Percentiles rank a stretch among this genome's conserved stretches.
Conservation (phyloP, 2,329 filamentous ascomycete genomes). For the Huntiella abstrusa region DNA sequence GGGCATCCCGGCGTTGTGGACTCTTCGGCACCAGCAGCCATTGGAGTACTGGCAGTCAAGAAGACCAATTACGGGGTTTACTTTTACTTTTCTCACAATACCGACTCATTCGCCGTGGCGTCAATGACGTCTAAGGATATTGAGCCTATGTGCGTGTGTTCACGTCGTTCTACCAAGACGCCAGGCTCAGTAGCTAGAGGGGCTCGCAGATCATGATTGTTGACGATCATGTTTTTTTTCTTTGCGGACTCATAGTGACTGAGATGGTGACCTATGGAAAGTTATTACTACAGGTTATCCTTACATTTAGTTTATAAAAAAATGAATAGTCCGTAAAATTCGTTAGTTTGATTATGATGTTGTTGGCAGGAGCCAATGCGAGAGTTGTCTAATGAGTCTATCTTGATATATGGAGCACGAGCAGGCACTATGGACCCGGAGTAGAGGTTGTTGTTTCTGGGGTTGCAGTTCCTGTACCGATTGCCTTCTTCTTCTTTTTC, state of each 20-base stretch:
- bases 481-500: slow-evolving; percentile 55
- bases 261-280: no score
- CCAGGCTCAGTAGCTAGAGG: slow-evolving; percentile 31
- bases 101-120: slow-evolving; percentile 69
- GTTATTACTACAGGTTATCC: not conserved
- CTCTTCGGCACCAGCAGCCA: slow-evolving; percentile 68
- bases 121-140: slow-evolving; percentile 70
- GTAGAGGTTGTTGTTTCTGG: slow-evolving; percentile 31
- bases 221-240: no score
- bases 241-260: no score
- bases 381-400: not conserved
- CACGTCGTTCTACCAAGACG: slow-evolving; percentile 36
- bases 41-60: slow-evolving; percentile 82
- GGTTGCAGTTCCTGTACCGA: slow-evolving; percentile 19
- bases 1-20: slow-evolving; percentile 66
- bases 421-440: slow-evolving; percentile 14
- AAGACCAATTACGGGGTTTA: slow-evolving; percentile 58
- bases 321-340: not conserved
- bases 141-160: slow-evolving; percentile 65
- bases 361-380: not conserved
- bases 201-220: slow-evolving; percentile 25
- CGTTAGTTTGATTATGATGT: not conserved
- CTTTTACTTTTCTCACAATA: slow-evolving; percentile 92
- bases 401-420: not conserved
- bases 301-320: no score